Evolutionary conservation across 2,329 filamentous ascomycete species (phyloP), one percentile per base, ranked within the genome.

Genomic region (Boeremia lycopersici): DNA sequence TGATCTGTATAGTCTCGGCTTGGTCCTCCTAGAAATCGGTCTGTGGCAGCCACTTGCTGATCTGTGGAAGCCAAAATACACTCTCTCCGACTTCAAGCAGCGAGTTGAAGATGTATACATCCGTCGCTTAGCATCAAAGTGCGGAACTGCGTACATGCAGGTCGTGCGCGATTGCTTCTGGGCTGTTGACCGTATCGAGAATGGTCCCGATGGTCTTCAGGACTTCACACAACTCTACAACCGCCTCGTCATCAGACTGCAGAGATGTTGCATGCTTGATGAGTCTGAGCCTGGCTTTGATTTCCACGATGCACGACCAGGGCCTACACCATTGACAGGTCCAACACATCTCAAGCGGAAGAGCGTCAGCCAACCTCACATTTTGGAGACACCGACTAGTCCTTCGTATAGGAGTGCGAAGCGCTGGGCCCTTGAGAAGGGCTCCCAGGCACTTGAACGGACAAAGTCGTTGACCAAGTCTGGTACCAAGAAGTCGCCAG

Each of bases 131-230:
- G 82, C 86, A 0, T 83, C 85, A 3, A 84, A 85, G 68, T 92
- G 89, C 62, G 89, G 89, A 12, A 89, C 85, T 7, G 79, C 89
- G 0, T 93, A 91, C 72, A 88, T 86, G 82, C 88, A 87, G 67
- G 89, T 88, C 0, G 89, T 91, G 2, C 84, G 89, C 67, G 81
- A 84, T 3, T 92, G 89, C 64, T 87, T 89, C 79, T 81, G 81
- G 53, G 86, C 88, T n/a, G 86, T 88, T 2, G 88, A 91, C 59
- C 63, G 61, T 15, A 67, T 63, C 39, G 62, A 63, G 23, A 67
- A 62, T 29, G 65, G 58, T 25, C 57, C 62, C 7, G 67, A 74
- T 33, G 63, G 57, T 48, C 44, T 80, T 43, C 59, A 71, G 29
- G 65, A 70, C 46, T 60, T 72, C 36, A 54, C 63, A 29, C 69